Evolutionary conservation across 352 stramenopile species (phyloP).

Genomic region (Globisporangium irregulare): DNA sequence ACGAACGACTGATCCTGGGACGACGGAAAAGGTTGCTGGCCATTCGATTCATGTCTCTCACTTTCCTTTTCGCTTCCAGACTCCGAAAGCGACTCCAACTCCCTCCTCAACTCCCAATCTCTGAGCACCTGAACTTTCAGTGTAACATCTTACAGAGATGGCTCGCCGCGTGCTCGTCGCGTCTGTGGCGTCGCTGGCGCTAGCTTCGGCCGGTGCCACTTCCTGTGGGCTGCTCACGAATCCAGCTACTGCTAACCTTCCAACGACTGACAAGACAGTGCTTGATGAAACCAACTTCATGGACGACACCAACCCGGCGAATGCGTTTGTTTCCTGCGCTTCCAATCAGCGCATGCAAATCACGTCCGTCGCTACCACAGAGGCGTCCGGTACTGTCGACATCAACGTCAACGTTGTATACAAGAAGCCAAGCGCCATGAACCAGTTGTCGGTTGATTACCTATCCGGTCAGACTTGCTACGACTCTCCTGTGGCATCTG

Average conservation of each 20-base stretch:
- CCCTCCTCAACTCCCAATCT: background rate
- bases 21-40: too few species aligned
- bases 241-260: background rate
- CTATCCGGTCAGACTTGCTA: background rate
- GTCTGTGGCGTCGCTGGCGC: background rate
- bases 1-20: too few species aligned
- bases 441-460: background rate
- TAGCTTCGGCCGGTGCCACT: background rate
- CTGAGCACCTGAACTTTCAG: background rate
- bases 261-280: background rate
- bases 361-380: background rate
- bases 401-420: background rate
- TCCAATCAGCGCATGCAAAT: background rate
- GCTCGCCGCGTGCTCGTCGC: background rate
- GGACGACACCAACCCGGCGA: too few species aligned
- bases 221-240: background rate
- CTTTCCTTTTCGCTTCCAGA: background rate
- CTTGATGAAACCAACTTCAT: background rate
- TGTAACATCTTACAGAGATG: background rate
- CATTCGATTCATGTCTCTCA: background rate
- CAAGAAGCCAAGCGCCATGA: background rate
- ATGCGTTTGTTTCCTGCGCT: background rate
- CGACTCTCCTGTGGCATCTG: background rate
- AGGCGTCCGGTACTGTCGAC: background rate
- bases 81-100: background rate